Conservation (phyloP, 2,329 filamentous ascomycete species). For the Fusarium sublunatum region DNA sequence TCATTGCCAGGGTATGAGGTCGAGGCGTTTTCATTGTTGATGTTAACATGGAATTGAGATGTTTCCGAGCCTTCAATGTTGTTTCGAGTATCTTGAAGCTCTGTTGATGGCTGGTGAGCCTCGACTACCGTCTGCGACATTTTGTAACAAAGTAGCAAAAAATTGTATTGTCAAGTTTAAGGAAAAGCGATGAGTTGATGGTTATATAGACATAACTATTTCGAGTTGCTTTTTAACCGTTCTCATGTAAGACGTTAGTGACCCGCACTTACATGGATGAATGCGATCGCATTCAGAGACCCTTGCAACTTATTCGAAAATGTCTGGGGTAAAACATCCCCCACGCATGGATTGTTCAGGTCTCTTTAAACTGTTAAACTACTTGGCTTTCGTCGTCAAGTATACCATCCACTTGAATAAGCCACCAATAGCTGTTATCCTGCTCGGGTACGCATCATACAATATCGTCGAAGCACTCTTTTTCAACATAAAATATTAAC, state of each 20-base stretch:
- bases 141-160: not conserved
- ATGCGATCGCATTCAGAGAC: slow-evolving; percentile 38
- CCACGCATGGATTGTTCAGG: not conserved
- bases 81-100: not conserved
- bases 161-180: too few species aligned
- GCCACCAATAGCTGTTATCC: too few species aligned
- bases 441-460: too few species aligned
- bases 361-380: too few species aligned
- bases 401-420: too few species aligned
- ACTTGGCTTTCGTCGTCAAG: not conserved
- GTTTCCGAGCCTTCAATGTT: not conserved
- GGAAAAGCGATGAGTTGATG: not conserved
- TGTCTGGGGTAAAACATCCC: not conserved
- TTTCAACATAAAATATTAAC: too few species aligned
- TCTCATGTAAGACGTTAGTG: not conserved
- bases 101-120: not conserved
- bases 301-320: not conserved
- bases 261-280: slow-evolving; percentile 3
- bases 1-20: not conserved
- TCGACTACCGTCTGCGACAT: slow-evolving; percentile 30
- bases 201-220: slow-evolving; percentile 1
- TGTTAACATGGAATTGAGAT: not conserved
- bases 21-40: not conserved
- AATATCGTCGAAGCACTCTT: too few species aligned
- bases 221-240: too few species aligned